These are phyloP conservation scores for Dothiorella sarmentorum DNA, from an alignment of 2,329 filamentous ascomycete species.

Conservation along the genomic window DNA sequence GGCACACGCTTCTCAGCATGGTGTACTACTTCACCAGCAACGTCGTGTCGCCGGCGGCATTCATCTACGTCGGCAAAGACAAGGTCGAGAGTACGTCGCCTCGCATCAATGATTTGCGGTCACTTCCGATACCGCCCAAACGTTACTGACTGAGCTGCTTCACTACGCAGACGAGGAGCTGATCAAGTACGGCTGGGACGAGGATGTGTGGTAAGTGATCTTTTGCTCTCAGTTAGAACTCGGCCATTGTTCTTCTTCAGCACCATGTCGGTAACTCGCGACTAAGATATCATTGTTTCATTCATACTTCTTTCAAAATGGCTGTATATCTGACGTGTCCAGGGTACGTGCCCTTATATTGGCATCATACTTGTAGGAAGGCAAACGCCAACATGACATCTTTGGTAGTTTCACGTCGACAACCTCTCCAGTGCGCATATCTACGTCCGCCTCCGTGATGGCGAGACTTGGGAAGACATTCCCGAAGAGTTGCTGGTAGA, in stretches of 20 bases:
- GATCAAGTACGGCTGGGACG: constrained; percentile 90
- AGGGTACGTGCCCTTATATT: neutral
- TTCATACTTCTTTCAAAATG: neutral
- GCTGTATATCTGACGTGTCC: neutral
- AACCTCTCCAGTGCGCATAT: constrained; percentile 96
- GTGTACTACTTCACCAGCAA: constrained; percentile 95
- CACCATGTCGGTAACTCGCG: no score
- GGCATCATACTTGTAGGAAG: neutral
- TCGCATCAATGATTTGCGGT: no score
- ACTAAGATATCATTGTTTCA: no score
- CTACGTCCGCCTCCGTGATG: constrained; percentile 79
- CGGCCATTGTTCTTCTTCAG: neutral
- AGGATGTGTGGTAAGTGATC: constrained; percentile 79
- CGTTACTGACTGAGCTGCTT: neutral
- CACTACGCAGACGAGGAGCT: constrained; percentile 77
- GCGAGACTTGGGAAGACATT: constrained; percentile 80
- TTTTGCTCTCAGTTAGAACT: neutral
- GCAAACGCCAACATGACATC: neutral
- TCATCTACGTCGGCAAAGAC: constrained; percentile 96
- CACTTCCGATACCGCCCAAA: no score
- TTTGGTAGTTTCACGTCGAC: constrained; percentile 82
- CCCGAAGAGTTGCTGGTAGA: constrained; percentile 72
- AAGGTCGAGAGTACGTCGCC: constrained; percentile 87
- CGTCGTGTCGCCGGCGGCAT: constrained; percentile 74
- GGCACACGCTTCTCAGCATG: constrained; percentile 52